Conservation (phyloP, 2,329 filamentous ascomycete genomes). For the Aureobasidium sp. region DNA sequence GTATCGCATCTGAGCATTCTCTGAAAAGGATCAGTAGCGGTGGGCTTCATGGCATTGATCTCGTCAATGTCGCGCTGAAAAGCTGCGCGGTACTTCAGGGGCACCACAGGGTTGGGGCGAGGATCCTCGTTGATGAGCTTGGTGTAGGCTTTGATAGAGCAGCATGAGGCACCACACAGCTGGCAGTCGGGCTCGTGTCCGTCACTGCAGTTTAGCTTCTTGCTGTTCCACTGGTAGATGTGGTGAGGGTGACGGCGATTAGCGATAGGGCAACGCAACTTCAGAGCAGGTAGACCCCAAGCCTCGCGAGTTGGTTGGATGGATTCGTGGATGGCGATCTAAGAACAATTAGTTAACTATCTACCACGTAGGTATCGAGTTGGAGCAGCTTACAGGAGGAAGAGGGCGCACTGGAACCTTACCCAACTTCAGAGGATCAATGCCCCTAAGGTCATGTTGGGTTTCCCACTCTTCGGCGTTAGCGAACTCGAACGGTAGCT, state of each 20-base stretch:
- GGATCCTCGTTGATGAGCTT: conserved; percentile 6
- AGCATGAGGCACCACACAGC: conserved; percentile 15
- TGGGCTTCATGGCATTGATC: not conserved
- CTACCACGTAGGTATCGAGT: not conserved
- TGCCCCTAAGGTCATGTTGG: not conserved
- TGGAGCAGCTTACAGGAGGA: not conserved
- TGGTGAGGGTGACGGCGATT: conserved; percentile 14
- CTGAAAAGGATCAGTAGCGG: conserved; percentile 16
- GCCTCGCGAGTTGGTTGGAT: not conserved
- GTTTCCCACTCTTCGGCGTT: not conserved
- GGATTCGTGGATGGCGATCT: not conserved
- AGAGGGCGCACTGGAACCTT: not conserved
- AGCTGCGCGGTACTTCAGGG: not conserved
- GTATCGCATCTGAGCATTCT: conserved; percentile 17
- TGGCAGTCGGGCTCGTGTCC: conserved; percentile 13
- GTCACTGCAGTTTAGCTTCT: conserved; percentile 15
- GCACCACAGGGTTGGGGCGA: conserved; percentile 7
- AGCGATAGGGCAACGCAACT: not conserved
- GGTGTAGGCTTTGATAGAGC: conserved; percentile 8
- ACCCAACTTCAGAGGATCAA: not conserved
- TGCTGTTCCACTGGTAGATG: conserved; percentile 14
- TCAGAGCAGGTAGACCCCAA: conserved; percentile 11
- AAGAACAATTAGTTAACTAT: not conserved
- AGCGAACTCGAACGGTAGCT: too few species aligned
- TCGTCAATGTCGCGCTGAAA: conserved; percentile 1